Conservation (phyloP, 176 grass and related monocot species). For the Zea luxurians region DNA sequence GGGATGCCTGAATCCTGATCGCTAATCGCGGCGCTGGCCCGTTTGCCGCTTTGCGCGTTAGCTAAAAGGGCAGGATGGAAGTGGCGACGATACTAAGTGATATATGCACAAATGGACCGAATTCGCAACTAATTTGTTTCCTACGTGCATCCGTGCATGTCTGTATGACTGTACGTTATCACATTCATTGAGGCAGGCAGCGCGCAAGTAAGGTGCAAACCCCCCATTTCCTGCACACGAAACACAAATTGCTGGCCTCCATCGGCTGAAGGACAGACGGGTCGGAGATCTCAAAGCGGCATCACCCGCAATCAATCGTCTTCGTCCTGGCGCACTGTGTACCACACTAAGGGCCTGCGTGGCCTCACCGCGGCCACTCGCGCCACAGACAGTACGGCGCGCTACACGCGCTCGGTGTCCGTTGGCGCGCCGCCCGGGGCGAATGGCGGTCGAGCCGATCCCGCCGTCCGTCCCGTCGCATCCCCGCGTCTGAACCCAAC, state of each 20-base stretch:
- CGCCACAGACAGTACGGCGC: neutral
- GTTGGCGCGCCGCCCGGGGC: slow-evolving; percentile 3
- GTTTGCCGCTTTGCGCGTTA: neutral
- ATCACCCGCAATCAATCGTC: neutral
- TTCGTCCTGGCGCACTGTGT: neutral
- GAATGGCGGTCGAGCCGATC: neutral
- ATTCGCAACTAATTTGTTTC: neutral
- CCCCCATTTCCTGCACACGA: neutral
- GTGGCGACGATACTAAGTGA: neutral
- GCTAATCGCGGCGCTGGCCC: neutral
- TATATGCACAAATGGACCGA: neutral
- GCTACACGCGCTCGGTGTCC: neutral
- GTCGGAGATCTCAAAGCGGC: neutral
- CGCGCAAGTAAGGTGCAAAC: neutral
- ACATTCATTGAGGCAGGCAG: neutral
- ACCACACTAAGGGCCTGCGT: slow-evolving; percentile 2
- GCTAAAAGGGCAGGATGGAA: neutral
- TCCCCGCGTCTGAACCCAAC: slow-evolving; percentile 4
- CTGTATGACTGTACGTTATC: neutral
- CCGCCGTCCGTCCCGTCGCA: neutral
- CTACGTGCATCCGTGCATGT: neutral
- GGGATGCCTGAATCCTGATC: neutral
- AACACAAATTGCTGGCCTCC: neutral
- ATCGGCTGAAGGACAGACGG: neutral
- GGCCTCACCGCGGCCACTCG: slow-evolving; percentile 30